A percentile compares a stretch with the other conserved stretches of the same genome.
Evolutionary conservation across 768 basidiomycete species (phyloP).

Genomic region (Naganishia kalamii): DNA sequence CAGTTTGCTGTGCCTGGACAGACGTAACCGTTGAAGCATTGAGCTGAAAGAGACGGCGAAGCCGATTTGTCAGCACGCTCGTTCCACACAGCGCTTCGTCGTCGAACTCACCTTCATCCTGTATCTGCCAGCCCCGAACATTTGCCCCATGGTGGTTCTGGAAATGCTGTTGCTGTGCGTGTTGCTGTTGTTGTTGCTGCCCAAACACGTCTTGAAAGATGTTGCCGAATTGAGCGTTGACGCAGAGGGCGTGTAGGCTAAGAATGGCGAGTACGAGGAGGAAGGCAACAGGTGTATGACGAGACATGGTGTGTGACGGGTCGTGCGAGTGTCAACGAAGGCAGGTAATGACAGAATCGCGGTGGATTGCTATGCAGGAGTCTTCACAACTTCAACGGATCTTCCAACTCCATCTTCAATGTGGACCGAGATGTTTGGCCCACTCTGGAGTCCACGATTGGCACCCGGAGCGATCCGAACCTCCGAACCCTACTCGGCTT

Average conservation of each 20-base stretch:
- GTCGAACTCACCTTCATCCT: constrained; percentile 10
- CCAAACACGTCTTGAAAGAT: constrained; percentile 13
- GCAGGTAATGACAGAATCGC: no score
- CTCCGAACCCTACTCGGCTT: no score
- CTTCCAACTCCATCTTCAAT: no score
- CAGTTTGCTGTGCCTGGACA: constrained; percentile 1
- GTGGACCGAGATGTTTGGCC: no score
- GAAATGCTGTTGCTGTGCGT: constrained; percentile 8
- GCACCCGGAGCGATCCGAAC: no score
- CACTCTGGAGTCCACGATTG: no score
- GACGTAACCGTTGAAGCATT: constrained; percentile 14
- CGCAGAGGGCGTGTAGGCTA: not conserved
- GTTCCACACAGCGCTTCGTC: no score
- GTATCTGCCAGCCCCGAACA: constrained; percentile 12
- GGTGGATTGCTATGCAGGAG: no score
- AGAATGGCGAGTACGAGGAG: not conserved
- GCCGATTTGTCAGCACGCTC: not conserved
- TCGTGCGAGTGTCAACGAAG: no score
- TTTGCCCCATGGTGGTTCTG: constrained; percentile 1
- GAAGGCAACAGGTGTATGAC: not conserved
- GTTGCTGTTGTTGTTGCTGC: constrained; percentile 3
- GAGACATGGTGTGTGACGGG: not conserved
- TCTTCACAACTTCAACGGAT: no score
- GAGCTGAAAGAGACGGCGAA: not conserved
- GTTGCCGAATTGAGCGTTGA: constrained; percentile 9